phyloP scores from a whole-genome alignment of 2,329 filamentous ascomycete genomes.

The Thelonectria rubi region DNA sequence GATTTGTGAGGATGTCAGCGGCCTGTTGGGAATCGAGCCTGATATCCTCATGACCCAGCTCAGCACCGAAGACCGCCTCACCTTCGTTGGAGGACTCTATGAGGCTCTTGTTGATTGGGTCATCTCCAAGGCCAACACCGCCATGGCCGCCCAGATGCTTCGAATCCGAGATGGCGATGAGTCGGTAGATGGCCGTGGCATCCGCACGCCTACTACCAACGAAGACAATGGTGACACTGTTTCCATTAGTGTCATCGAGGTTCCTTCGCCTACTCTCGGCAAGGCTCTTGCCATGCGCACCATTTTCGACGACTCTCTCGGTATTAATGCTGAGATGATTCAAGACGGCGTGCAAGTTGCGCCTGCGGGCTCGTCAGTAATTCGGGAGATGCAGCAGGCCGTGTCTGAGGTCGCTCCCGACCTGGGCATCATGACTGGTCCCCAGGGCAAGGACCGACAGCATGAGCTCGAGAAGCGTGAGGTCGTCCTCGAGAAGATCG shows the following conservation, averaged over 20 bases:
- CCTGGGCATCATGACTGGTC: slow-evolving; percentile 76
- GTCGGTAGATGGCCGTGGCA: slow-evolving; percentile 70
- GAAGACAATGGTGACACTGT: slow-evolving; percentile 85
- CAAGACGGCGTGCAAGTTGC: slow-evolving; percentile 87
- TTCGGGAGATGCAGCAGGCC: slow-evolving; percentile 87
- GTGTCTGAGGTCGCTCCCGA: slow-evolving; percentile 80
- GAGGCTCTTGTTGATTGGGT: slow-evolving; percentile 97
- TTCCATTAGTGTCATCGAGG: slow-evolving; percentile 85
- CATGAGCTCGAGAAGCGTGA: slow-evolving; percentile 84
- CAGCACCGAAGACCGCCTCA: slow-evolving; percentile 83
- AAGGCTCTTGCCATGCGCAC: slow-evolving; percentile 90
- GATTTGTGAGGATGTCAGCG: slow-evolving; percentile 89
- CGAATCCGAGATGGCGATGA: slow-evolving; percentile 72
- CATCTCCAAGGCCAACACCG: slow-evolving; percentile 84
- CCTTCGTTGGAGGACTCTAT: slow-evolving; percentile 86
- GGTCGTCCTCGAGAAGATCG: slow-evolving; percentile 85
- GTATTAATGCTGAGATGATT: slow-evolving; percentile 98
- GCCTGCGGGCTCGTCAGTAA: slow-evolving; percentile 79
- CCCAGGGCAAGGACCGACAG: slow-evolving; percentile 76
- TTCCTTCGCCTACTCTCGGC: slow-evolving; percentile 80
- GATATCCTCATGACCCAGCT: slow-evolving; percentile 82
- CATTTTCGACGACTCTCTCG: slow-evolving; percentile 90
- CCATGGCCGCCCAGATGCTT: slow-evolving; percentile 80
- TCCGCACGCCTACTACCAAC: slow-evolving; percentile 70
- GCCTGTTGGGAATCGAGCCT: slow-evolving; percentile 85